Conservation (phyloP, 768 basidiomycete genomes). For the Aureoboletus auriporus region DNA sequence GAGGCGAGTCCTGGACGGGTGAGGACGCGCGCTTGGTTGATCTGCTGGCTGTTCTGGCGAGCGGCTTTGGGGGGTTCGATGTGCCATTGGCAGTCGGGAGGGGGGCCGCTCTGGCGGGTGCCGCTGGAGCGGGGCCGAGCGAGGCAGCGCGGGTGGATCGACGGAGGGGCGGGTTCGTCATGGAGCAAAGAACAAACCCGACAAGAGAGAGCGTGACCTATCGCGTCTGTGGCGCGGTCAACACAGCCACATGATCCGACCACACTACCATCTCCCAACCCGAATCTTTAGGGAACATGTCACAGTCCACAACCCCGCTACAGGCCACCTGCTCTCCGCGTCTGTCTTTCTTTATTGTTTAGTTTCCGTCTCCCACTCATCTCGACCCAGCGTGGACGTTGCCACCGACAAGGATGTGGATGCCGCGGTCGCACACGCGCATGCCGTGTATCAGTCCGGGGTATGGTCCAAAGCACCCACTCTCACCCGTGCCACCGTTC, state of each 20-base stretch:
- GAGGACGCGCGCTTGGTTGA: constrained; percentile 51
- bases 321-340: constrained; percentile 55
- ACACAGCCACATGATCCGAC: constrained; percentile 20
- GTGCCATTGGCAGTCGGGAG: constrained; percentile 25
- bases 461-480: constrained; percentile 65
- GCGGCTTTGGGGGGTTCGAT: constrained; percentile 28
- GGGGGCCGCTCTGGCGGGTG: constrained; percentile 27
- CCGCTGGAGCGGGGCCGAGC: constrained; percentile 33
- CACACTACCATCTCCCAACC: constrained; percentile 7
- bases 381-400: constrained; percentile 44
- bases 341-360: constrained; percentile 29
- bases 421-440: constrained; percentile 49
- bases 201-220: constrained; percentile 24
- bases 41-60: constrained; percentile 19
- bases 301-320: constrained; percentile 64
- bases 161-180: constrained; percentile 37
- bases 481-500: constrained; percentile 57
- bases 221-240: constrained; percentile 23
- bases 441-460: constrained; percentile 59
- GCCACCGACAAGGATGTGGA: constrained; percentile 51
- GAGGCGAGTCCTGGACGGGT: constrained; percentile 40
- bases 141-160: constrained; percentile 53
- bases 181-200: neutral
- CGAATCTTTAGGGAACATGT: constrained; percentile 22
- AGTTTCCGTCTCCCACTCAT: neutral